phyloP scores from a whole-genome alignment of 2,329 filamentous ascomycete genomes.

The Penicillium sp. region DNA sequence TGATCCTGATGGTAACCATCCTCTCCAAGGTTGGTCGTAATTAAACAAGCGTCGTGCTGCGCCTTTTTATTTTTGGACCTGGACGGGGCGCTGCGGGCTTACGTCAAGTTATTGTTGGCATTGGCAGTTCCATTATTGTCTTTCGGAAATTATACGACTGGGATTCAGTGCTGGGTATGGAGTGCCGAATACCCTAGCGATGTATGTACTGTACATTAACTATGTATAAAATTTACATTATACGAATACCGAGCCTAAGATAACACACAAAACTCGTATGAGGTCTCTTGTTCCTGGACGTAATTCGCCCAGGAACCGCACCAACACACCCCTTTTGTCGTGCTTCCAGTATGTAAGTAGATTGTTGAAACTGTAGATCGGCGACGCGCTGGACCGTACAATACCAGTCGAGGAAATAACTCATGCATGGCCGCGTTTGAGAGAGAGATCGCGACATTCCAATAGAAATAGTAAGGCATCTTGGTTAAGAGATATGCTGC shows the following conservation, averaged over 20 bases:
- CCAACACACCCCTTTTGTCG: not conserved
- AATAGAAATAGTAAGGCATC: slow-evolving; percentile 5
- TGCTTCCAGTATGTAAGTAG: slow-evolving; percentile 5
- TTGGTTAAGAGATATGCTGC: not conserved
- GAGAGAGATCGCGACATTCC: slow-evolving; percentile 11
- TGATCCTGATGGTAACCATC: slow-evolving; percentile 1
- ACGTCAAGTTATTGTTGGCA: not conserved
- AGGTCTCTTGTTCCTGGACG: not conserved
- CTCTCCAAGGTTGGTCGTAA: slow-evolving; percentile 10
- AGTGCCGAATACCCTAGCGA: too few relatives aligned
- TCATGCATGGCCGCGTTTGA: slow-evolving; percentile 14
- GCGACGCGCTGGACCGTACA: slow-evolving; percentile 14
- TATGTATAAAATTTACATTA: too few relatives aligned
- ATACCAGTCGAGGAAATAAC: slow-evolving; percentile 11
- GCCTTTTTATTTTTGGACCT: slow-evolving; percentile 6
- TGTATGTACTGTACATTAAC: too few relatives aligned
- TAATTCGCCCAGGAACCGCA: not conserved
- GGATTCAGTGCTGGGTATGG: too few relatives aligned
- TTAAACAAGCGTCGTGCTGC: slow-evolving; percentile 7
- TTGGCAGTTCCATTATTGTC: not conserved
- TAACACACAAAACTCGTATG: not conserved
- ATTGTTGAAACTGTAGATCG: slow-evolving; percentile 19
- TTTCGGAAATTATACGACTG: not conserved
- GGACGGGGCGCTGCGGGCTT: not conserved
- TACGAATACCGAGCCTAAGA: too few relatives aligned